A percentile compares a stretch with the other conserved stretches of the same genome.
These are phyloP conservation scores for Malassezia psittaci DNA, from an alignment of 1,284 basidiomycete genomes.

Conservation along the genomic window DNA sequence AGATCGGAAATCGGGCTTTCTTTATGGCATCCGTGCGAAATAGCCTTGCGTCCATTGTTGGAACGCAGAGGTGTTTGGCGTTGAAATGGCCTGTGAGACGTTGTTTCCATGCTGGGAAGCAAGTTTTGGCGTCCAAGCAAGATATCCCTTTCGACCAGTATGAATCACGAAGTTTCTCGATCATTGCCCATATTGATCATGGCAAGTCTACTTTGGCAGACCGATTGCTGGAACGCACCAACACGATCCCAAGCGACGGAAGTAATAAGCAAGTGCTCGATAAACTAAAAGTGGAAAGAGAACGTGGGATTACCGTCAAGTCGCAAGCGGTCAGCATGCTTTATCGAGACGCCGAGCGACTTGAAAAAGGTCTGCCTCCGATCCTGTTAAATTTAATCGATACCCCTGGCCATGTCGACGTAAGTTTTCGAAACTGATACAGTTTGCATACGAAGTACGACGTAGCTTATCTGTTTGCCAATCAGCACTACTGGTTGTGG, in stretches of 20 bases:
- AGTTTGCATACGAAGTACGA: constrained; percentile 67
- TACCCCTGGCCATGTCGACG: constrained; percentile 58
- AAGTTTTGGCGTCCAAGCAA: background rate
- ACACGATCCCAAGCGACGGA: constrained; percentile 38
- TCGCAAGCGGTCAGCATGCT: constrained; percentile 46
- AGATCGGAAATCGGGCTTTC: background rate
- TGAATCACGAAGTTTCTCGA: constrained; percentile 39
- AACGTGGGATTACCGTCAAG: constrained; percentile 80
- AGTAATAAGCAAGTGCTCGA: constrained; percentile 44
- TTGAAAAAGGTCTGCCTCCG: constrained; percentile 19
- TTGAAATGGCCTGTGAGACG: too few relatives aligned
- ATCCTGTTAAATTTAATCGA: constrained; percentile 88
- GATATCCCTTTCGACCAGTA: constrained; percentile 23
- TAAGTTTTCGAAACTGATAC: constrained; percentile 31
- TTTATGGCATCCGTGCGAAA: too few relatives aligned
- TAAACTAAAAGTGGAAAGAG: constrained; percentile 78
- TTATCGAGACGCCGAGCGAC: constrained; percentile 26
- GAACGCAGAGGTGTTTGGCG: too few relatives aligned
- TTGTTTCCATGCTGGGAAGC: too few relatives aligned
- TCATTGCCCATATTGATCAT: constrained; percentile 48
- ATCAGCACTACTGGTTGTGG: constrained; percentile 78
- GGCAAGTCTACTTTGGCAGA: constrained; percentile 48
- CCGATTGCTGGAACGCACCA: constrained; percentile 43
- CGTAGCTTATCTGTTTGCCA: constrained; percentile 86
- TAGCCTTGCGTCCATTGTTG: too few relatives aligned